A percentile compares a stretch with the other conserved stretches of the same genome.
phyloP scores from a whole-genome alignment of 176 grass and related monocot species.

The Microstegium vimineum region DNA sequence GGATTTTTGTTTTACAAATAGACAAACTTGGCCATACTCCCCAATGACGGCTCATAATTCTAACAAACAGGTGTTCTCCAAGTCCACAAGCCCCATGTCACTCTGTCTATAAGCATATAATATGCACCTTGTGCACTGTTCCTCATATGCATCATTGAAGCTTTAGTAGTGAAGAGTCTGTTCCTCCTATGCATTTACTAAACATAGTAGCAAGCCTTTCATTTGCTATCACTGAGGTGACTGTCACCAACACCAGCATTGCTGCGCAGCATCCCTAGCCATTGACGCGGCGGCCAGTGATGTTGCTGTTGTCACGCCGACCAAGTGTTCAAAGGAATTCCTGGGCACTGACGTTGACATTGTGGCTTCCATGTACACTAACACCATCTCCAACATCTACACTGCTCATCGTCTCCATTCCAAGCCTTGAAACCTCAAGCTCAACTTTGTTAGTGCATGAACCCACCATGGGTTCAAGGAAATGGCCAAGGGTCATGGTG shows the following conservation, averaged over 20 bases:
- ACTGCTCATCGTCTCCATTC: neutral
- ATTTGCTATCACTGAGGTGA: neutral
- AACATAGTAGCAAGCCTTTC: neutral
- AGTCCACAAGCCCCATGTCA: conserved; percentile 1
- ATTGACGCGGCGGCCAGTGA: neutral
- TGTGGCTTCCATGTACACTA: neutral
- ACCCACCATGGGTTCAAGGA: neutral
- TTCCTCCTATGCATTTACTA: neutral
- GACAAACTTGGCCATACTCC: neutral
- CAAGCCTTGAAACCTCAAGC: neutral
- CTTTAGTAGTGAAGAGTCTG: neutral
- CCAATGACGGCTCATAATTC: neutral
- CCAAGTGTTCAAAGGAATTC: neutral
- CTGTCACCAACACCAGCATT: neutral
- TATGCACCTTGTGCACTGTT: neutral
- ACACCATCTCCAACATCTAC: neutral
- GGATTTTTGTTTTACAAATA: neutral
- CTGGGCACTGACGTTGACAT: neutral
- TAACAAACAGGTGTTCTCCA: neutral
- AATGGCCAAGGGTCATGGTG: neutral
- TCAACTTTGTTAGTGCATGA: neutral
- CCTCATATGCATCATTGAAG: neutral
- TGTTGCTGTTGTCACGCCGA: neutral
- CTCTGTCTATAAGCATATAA: neutral
- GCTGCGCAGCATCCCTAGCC: neutral